Percentiles rank a stretch among this genome's conserved stretches.
phyloP scores from a whole-genome alignment of 164 flowering plant genomes.

The Euptelea pleiosperma region DNA sequence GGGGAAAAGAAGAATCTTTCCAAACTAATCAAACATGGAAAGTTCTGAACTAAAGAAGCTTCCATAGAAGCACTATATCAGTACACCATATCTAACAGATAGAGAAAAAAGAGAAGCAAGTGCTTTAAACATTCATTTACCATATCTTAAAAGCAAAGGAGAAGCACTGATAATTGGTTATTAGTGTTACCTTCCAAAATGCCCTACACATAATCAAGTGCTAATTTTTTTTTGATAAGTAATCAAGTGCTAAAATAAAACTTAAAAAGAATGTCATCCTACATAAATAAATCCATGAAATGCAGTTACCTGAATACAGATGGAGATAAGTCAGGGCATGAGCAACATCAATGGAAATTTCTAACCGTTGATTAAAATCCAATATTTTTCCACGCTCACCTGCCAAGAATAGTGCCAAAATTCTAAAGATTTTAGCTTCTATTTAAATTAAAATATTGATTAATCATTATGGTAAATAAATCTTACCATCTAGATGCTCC shows the following conservation, averaged over 20 bases:
- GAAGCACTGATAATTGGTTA: no score
- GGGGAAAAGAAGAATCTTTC: neutral
- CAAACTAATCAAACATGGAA: neutral
- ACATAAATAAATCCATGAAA: no score
- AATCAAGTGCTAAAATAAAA: neutral
- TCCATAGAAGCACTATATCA: no score
- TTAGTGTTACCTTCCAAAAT: no score
- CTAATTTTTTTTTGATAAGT: no score
- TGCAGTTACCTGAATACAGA: no score
- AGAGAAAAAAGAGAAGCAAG: no score
- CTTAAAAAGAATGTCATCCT: neutral
- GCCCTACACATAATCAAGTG: no score
- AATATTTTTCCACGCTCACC: constrained; percentile 67
- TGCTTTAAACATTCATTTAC: no score
- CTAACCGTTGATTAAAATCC: constrained; percentile 90
- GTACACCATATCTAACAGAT: no score
- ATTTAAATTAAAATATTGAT: constrained; percentile 15
- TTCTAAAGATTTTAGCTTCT: neutral
- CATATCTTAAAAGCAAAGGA: no score
- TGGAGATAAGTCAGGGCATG: constrained; percentile 93
- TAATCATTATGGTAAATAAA: constrained; percentile 1
- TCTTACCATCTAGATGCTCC: constrained; percentile 94
- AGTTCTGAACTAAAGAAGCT: no score
- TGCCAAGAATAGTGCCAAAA: constrained; percentile 30
- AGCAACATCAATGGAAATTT: constrained; percentile 83